Evolutionary conservation across 2,329 filamentous ascomycete genomes (phyloP), one percentile per base, ranked within the genome.

Genomic region (Akanthomyces muscarius): DNA sequence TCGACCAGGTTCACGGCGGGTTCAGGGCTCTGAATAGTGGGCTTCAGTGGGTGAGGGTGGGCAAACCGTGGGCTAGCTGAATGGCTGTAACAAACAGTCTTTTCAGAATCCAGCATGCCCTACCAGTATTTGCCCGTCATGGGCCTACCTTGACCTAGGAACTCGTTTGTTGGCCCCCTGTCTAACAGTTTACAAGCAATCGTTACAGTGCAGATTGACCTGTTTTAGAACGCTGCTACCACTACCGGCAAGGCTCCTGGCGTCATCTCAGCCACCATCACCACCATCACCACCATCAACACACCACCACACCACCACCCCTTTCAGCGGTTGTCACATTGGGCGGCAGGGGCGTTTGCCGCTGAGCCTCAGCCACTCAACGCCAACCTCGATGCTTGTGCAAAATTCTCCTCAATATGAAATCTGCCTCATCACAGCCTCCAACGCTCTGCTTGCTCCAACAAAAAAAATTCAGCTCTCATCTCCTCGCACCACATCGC

Each of bases 361-460:
- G 58, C 48, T 53, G 58, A 61, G 58, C 58, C 36, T 60, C 56
- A 59, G 36, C 48, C 38, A 58, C n/a, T 58, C 8, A 57, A 33
- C 41, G 6, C 33, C 41, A 38, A 56, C 38, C 14, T n/a, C n/a
- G 14, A 44, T 44, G 53, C 53, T 44, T 8, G 36, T 55, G 36
- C 36, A 44, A 44, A 45, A 21, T 52, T 51, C 14, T 13, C 44
- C 25, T 50, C 44, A 36, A 21, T 1, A 1, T 21, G 21, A 21
- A 51, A 33, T 60, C 57, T 42, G 57, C 57, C 57, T 36, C 57
- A 52, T 52, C 30, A 48, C 21, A 25, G 44, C 56, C 47, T 14
- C 47, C 36, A 30, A 51, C 45, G 8, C 38, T 25, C 45, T 25
- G 44, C 5, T n/a, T 25, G 44, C 5, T 25, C 36, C 44, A n/a